These are phyloP conservation scores for Pelargonium citronellum DNA, from an alignment of 441 rosid species.

Conservation along the genomic window DNA sequence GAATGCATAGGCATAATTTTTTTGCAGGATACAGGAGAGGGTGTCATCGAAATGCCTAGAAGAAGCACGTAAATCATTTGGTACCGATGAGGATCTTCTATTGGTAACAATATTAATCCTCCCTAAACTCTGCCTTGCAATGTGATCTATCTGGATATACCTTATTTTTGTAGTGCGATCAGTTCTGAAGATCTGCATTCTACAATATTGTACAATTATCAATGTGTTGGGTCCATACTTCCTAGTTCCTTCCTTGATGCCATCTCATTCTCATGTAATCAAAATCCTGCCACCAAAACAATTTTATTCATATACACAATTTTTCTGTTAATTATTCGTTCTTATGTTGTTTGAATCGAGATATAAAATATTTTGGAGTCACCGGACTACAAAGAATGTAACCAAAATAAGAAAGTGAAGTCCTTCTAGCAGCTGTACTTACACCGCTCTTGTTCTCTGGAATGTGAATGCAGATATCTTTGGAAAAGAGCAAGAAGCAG, in stretches of 20 bases:
- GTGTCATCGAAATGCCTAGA: constrained; percentile 63
- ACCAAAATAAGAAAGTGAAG: no score
- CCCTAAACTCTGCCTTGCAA: neutral
- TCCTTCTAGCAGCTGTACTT: neutral
- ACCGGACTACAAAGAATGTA: no score
- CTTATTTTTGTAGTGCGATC: constrained; percentile 1
- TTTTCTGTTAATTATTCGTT: no score
- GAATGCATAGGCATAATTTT: constrained; percentile 10
- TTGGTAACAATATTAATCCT: constrained; percentile 41
- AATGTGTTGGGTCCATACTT: neutral
- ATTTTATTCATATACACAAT: neutral
- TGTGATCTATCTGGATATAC: constrained; percentile 9
- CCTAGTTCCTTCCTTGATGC: neutral
- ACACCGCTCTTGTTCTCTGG: neutral
- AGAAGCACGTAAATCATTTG: constrained; percentile 73
- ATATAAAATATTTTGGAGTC: no score
- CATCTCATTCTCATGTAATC: constrained; percentile 1
- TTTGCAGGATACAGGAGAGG: constrained; percentile 52
- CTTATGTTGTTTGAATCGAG: no score
- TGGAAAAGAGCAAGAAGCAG: constrained; percentile 34
- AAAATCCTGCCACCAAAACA: neutral
- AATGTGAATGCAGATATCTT: constrained; percentile 39
- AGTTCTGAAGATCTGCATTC: neutral
- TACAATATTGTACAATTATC: neutral
- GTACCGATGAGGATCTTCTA: constrained; percentile 92